These are phyloP conservation scores for Monosporascus sp. DNA, from an alignment of 2,329 filamentous ascomycete genomes.

Conservation along the genomic window DNA sequence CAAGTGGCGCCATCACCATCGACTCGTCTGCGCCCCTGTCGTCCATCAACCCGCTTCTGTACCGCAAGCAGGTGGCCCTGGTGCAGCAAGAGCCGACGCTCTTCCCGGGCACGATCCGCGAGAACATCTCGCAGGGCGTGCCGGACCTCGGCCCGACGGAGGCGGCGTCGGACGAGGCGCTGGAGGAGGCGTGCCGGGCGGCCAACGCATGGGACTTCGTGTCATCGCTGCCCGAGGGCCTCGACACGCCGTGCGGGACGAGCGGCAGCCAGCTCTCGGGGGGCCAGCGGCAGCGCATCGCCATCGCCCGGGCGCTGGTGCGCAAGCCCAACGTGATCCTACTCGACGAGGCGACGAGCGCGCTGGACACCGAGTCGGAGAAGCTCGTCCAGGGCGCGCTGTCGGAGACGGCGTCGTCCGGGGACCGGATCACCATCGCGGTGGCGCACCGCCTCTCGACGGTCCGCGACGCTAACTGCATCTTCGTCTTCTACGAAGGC, in stretches of 20 bases:
- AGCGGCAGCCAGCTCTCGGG: constrained; percentile 37
- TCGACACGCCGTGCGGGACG: constrained; percentile 36
- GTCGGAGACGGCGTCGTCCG: background rate
- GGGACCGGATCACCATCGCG: constrained; percentile 15
- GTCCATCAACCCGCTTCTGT: constrained; percentile 42
- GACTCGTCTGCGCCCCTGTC: constrained; percentile 34
- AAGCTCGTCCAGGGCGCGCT: constrained; percentile 9
- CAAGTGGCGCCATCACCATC: constrained; percentile 41
- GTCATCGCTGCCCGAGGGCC: constrained; percentile 41
- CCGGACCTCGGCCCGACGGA: background rate
- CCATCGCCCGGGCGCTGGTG: constrained; percentile 38
- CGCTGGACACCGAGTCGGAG: constrained; percentile 10
- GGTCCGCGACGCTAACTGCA: constrained; percentile 40
- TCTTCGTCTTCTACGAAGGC: constrained; percentile 51
- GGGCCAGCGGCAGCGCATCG: constrained; percentile 41
- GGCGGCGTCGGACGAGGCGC: background rate
- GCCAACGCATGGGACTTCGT: constrained; percentile 38
- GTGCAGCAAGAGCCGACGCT: constrained; percentile 55
- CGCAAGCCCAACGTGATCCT: constrained; percentile 36
- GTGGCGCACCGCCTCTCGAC: constrained; percentile 22
- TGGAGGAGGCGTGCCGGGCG: constrained; percentile 8
- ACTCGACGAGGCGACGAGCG: constrained; percentile 33
- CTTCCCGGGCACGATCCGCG: constrained; percentile 41
- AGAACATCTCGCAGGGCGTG: constrained; percentile 40
- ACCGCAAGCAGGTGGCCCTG: constrained; percentile 46